Base-by-base conservation (phyloP, 257 asterid genomes). In the Nicotiana noctiflora region DNA sequence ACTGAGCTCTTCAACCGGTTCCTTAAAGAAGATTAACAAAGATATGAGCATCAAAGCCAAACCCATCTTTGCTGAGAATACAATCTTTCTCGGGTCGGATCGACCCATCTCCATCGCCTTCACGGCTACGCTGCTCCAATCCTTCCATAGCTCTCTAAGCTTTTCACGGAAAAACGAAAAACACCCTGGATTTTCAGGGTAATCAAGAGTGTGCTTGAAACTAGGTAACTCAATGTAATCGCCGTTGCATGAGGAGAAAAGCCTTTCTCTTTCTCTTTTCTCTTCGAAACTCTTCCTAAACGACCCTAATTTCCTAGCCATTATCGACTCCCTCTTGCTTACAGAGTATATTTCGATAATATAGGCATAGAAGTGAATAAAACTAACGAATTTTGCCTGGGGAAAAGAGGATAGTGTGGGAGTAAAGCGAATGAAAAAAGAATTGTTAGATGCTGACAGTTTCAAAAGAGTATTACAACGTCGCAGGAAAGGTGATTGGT, bases 21-120 rank as follows among this genome's bases (percentile, higher is more conserved):
- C 85, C 65, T 85, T 89, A 81, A 89, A 88, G 77, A 91, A 93
- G 60, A 93, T 86, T 51, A 89, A 64, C 86, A 89, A 72, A 18
- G 98, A 90, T 0, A 91, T 92, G 15, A 91, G 81, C 86, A 86
- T 87, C 80, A 93, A 84, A 8, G 95, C 97, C 78, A 88, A 80
- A 14, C 97, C 98, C 93, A 89, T 86, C 74, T 93, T 91, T 21
- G 88, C 83, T 2, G 98, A 89, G 70, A 90, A 93, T 29, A 93
- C 59, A 29, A 84, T 80, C 80, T 89, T 91, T 80, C 97, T 89
- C 5, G 95, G 97, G 86, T 93, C 95, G 12, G 92, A 84, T 14
- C 89, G 81, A 3, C 98, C 98, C 93, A 89, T 85, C 53, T 89
- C 86, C 83, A 86, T 74, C 3, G 90, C 93, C 68, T 85, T 82